Evolutionary conservation across 441 rosid species (phyloP), one percentile per base, ranked within the genome.

Genomic region (Rhodomyrtus psidioides): DNA sequence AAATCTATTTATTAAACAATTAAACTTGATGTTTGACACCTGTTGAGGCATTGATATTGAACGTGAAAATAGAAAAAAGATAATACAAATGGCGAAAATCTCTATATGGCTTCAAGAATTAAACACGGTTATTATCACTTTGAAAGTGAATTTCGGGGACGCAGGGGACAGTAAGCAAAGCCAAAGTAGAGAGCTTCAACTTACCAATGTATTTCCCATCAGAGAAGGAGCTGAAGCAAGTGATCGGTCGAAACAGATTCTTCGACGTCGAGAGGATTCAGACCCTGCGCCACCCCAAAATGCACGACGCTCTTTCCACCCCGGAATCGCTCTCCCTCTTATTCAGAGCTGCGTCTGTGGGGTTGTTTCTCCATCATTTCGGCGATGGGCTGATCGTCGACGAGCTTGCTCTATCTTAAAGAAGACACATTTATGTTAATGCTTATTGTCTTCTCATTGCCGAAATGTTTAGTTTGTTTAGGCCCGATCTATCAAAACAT

Each of bases 131-230:
- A 19, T 34, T 34, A 39, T 34, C 49, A 39, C 79, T 39, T 70
- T 70, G 49, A 70, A 65, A 39, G 3, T 70, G 49, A 34, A 70
- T 70, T 39, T 70, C 21, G n/a, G 49, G 44, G 14, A 39, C 2
- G 79, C 49, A 39, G 79, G 79, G 79, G 79, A 39, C 21, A 26
- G 21, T 70, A 70, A 70, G 79, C 79, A 70, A 70, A 23, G 49
- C 79, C 79, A 39, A 70, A 39, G 5, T 70, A 21, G 79, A 6
- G 79, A 70, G 79, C 79, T 70, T 70, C 79, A 70, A 70, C 79
- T 21, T 70, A 49, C 79, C 79, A 39, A 0, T 0, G 4, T 39
- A 39, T 70, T 70, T 70, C 49, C 79, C 79, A 70, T 70, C 79
- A 39, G n/a, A 21, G 21, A 10, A 34, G n/a, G 79, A 39, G 9